These are phyloP conservation scores for Noccaea caerulescens DNA, from an alignment of 345 rosid species.

Conservation along the genomic window DNA sequence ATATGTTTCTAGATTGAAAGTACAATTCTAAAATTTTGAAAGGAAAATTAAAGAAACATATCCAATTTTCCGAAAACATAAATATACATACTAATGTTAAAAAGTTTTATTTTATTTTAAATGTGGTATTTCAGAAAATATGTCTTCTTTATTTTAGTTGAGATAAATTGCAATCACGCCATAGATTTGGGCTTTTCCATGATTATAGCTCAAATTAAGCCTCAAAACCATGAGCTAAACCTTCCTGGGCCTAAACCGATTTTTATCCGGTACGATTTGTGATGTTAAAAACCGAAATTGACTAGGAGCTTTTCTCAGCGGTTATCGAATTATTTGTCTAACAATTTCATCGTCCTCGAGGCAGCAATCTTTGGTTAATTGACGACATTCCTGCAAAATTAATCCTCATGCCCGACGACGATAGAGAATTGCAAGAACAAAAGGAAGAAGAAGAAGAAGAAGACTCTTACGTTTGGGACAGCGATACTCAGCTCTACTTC, in stretches of 20 bases:
- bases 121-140: no score
- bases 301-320: no score
- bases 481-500: conserved; percentile 58
- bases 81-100: no score
- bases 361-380: conserved; percentile 8
- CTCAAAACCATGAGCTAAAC: neutral
- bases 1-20: no score
- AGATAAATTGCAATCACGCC: neutral
- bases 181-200: conserved; percentile 17
- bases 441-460: conserved; percentile 35
- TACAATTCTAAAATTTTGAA: no score
- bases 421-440: conserved; percentile 43
- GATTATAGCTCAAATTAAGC: neutral
- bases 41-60: no score
- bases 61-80: no score
- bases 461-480: conserved; percentile 75
- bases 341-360: neutral
- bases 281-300: no score
- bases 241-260: conserved; percentile 18
- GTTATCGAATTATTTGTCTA: no score
- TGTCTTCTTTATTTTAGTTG: no score
- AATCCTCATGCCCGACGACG: conserved; percentile 35
- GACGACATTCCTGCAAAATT: neutral
- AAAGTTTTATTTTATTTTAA: no score
- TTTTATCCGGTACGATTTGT: no score